Conservation (phyloP, 2,329 filamentous ascomycete species). For the Colletotrichum karsti region DNA sequence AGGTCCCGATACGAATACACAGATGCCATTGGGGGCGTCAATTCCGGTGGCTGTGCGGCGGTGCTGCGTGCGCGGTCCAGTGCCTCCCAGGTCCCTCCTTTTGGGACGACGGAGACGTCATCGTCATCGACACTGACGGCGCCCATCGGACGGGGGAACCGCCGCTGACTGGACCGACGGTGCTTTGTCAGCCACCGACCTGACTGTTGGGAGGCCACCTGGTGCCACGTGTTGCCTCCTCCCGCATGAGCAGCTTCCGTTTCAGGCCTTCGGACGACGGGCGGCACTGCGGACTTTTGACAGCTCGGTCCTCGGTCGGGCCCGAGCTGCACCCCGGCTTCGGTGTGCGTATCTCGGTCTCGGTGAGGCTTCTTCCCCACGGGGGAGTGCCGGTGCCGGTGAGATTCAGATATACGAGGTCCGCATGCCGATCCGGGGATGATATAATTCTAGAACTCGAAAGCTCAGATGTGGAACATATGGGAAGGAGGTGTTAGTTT, state of each 20-base stretch:
- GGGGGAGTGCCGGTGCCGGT: neutral
- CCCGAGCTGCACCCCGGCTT: slow-evolving; percentile 1
- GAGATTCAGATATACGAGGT: neutral
- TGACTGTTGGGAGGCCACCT: neutral
- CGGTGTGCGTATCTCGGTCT: neutral
- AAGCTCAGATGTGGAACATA: too few relatives aligned
- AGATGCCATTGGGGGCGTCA: too few relatives aligned
- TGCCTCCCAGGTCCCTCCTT: too few relatives aligned
- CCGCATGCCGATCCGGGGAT: neutral
- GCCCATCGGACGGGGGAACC: neutral
- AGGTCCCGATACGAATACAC: too few relatives aligned
- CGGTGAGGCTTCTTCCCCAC: neutral
- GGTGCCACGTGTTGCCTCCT: neutral
- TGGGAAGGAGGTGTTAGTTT: too few relatives aligned
- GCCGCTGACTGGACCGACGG: neutral
- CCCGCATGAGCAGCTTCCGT: neutral
- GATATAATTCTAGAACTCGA: neutral
- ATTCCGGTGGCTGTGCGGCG: slow-evolving; percentile 13
- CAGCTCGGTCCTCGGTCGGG: neutral
- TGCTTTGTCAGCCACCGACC: neutral
- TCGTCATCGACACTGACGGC: slow-evolving; percentile 18
- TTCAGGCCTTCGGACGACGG: neutral
- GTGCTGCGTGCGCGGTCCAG: neutral
- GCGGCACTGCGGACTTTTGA: neutral
- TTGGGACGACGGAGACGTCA: slow-evolving; percentile 2